Base-by-base conservation (phyloP, 306 rosid species). In the Casuarina cunninghamiana region DNA sequence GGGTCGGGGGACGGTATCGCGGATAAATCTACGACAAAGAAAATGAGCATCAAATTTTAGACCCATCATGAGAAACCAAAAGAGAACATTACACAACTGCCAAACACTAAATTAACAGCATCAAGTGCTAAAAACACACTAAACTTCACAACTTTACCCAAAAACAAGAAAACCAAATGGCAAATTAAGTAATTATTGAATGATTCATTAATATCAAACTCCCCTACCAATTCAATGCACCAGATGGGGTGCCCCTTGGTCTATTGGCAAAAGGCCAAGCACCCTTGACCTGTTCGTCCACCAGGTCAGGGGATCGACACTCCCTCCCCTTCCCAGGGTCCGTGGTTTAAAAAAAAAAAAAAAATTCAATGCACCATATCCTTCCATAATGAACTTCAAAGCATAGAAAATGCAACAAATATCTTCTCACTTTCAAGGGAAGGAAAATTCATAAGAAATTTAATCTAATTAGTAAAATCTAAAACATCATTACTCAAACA, bases 1-100 rank as follows among this genome's bases (percentile, higher is more conserved):
- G 88, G 98, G 84, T 96, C 99, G 85, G 87, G 84, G 26, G 92
- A 89, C 78, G 81, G 51, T 77, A 96, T 72, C 80, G 86, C 88
- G 0, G 98, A 93, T 77, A 91, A 87, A 83, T 78, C 99, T 95
- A 81, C 72, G 60, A 74, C 35, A 19, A 70, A 61, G 15, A 77
- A 76, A 48, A 57, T 42, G 49, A 50, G 66, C 63, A 26, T 53
- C 43, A 53, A 53, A 37, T 44, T 16, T 2, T 39, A 57, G 10
- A 58, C 48, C 61, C 51, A 62, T 48, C 50, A 13, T 13, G 10
- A 4, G 50, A 19, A 74, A 63, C 53, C 42, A 53, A 74, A 61
- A n/a, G 45, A 50, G 7, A 44, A 69, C 43, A 61, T 49, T 32
- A 2, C 45, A 37, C 3, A 43, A 51, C 16, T 11, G 57, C 73